Evolutionary conservation across 2,329 filamentous ascomycete genomes (phyloP).

Genomic region (Phaeoacremonium minimum): DNA sequence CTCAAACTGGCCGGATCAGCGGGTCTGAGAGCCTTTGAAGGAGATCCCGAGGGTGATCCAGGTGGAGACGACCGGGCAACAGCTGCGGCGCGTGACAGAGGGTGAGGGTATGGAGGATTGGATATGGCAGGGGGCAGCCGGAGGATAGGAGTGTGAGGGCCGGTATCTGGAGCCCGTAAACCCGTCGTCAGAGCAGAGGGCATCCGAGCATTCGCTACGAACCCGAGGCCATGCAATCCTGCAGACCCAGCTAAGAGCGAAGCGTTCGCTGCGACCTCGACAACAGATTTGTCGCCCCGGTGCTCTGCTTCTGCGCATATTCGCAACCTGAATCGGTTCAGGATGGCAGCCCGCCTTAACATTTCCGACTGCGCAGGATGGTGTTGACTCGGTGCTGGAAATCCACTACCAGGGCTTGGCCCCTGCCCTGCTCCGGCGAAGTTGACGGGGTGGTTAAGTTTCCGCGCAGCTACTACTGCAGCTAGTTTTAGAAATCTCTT

Average conservation of each 20-base stretch:
- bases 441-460: slow-evolving; percentile 8
- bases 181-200: not conserved
- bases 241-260: slow-evolving; percentile 19
- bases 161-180: too few species aligned
- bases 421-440: not conserved
- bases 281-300: slow-evolving; percentile 22
- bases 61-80: slow-evolving; percentile 1
- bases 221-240: slow-evolving; percentile 22
- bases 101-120: not conserved
- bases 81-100: not conserved
- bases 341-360: slow-evolving; percentile 60
- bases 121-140: not conserved
- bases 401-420: not conserved
- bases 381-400: slow-evolving; percentile 1
- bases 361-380: slow-evolving; percentile 29
- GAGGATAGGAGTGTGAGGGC: too few species aligned
- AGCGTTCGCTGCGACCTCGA: slow-evolving; percentile 24
- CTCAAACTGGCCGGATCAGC: slow-evolving; percentile 4
- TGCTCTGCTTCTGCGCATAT: slow-evolving; percentile 31
- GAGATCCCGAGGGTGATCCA: not conserved
- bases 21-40: not conserved
- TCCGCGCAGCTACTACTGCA: slow-evolving; percentile 30
- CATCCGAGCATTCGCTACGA: slow-evolving; percentile 15
- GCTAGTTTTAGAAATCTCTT: slow-evolving; percentile 45
- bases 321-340: slow-evolving; percentile 54